Evolutionary conservation across 2,329 filamentous ascomycete species (phyloP), one percentile per base, ranked within the genome.

Genomic region (Nemania abortiva): DNA sequence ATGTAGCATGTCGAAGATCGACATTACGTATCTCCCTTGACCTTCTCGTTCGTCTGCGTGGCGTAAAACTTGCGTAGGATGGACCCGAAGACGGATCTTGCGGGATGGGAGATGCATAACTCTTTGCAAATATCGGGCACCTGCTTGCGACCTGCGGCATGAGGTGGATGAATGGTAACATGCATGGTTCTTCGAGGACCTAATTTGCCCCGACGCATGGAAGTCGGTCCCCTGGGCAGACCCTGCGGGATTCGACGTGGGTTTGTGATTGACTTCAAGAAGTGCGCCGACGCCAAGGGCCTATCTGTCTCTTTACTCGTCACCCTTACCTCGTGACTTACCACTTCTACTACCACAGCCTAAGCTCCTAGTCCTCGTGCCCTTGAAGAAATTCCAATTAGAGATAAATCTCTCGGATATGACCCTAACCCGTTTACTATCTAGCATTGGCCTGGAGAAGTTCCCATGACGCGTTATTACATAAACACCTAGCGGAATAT

Each of bases 1-100:
- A 65, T 50, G 22, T 50, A 37, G 56, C 37, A 57, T 65, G 57
- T 52, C n/a, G 20, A 52, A n/a, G 56, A 53, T 68, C 66, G 66
- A 58, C 62, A 60, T 29, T 49, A 53, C 56, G 49, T 50, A 49
- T 55, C 15, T 68, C 31, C 42, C 22, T 34, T 24, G 22, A 34
- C 37, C 57, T 52, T 42, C 24, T 58, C 45, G 42, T 39, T 22
- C 15, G 37, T 22, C n/a, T 56, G 3, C 60, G 42, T 56, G 57
- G 57, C 47, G 20, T 24, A 34, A 55, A 39, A 50, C n/a, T 39
- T 29, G n/a, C 37, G 29, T 22, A 20, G 24, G 37, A 65, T 31
- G 39, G 22, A 31, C 37, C 62, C 42, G 34, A 62, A 58, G 37
- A 62, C 53, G 45, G 52, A 69, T 39, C 56, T 57, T 22, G 20